Evolutionary conservation across 2,329 filamentous ascomycete species (phyloP).

Genomic region (Pseudogymnoascus sp.): DNA sequence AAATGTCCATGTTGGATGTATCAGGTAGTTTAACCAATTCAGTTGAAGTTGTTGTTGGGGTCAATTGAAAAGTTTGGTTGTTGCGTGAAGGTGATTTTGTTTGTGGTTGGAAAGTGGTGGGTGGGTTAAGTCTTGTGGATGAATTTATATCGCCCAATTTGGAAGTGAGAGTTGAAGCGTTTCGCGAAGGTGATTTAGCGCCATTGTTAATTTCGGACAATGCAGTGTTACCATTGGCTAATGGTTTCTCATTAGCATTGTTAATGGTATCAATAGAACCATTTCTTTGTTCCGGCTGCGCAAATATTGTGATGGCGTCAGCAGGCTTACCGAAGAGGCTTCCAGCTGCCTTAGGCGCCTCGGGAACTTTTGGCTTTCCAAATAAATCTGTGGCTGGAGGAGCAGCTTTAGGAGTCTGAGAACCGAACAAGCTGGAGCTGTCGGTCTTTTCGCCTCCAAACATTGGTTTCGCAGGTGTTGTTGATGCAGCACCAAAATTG

Average conservation of each 20-base stretch:
- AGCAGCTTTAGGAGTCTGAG: neutral
- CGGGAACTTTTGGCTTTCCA: neutral
- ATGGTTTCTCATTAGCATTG: slow-evolving; percentile 8
- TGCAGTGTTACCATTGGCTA: neutral
- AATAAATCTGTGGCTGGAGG: neutral
- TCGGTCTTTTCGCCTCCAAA: neutral
- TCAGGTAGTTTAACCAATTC: neutral
- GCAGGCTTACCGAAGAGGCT: neutral
- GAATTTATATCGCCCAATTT: slow-evolving; percentile 4
- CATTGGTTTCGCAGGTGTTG: neutral
- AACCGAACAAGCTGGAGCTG: neutral
- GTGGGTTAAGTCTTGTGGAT: neutral
- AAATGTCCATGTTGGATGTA: neutral
- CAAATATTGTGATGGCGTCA: neutral
- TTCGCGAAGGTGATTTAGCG: neutral
- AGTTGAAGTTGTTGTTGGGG: neutral
- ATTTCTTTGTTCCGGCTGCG: neutral
- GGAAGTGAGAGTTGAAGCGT: neutral
- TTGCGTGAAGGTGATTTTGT: neutral
- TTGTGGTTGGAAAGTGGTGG: neutral
- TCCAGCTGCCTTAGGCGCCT: neutral
- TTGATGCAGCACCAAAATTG: neutral
- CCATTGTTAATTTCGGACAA: slow-evolving; percentile 4
- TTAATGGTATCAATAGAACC: neutral
- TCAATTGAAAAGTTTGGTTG: neutral